Evolutionary conservation across 2,329 filamentous ascomycete genomes (phyloP).

Genomic region (Penicillium sp.): DNA sequence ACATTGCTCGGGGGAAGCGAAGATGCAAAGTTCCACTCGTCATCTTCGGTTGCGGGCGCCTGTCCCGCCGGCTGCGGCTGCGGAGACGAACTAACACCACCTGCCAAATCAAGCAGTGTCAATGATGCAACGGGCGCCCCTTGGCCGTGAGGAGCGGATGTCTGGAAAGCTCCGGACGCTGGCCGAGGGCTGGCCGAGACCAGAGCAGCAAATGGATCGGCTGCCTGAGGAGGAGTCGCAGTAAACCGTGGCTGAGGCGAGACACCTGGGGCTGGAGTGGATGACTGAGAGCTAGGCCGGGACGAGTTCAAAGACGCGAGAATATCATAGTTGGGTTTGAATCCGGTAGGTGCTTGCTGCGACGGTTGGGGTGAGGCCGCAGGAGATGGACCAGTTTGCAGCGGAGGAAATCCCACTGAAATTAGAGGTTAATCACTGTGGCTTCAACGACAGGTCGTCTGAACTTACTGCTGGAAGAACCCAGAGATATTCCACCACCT

Average conservation of each 20-base stretch:
- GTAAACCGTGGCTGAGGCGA: conserved; percentile 31
- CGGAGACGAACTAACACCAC: conserved; percentile 20
- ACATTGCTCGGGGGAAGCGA: conserved; percentile 66
- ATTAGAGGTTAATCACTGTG: not conserved
- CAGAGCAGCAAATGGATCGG: conserved; percentile 64
- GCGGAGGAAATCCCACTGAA: conserved; percentile 42
- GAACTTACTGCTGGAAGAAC: conserved; percentile 59
- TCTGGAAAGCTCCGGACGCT: conserved; percentile 38
- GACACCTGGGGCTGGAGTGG: conserved; percentile 51
- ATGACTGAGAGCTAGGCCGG: conserved; percentile 50
- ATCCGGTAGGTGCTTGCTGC: conserved; percentile 47
- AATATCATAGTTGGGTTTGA: conserved; percentile 59
- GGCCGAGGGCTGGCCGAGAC: conserved; percentile 55
- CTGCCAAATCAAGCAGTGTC: conserved; percentile 38
- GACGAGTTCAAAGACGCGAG: conserved; percentile 55
- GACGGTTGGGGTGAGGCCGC: conserved; percentile 32
- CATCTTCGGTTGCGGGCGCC: conserved; percentile 62
- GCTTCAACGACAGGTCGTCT: not conserved
- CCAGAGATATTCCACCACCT: conserved; percentile 80
- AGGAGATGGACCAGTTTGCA: conserved; percentile 24
- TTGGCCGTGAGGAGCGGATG: conserved; percentile 26
- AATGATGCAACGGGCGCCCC: conserved; percentile 24
- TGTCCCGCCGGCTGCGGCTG: conserved; percentile 27
- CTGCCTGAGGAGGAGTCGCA: conserved; percentile 42
- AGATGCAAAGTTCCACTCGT: conserved; percentile 94